Evolutionary conservation across 108 stramenopile genomes (phyloP).

Genomic region (Conticribra guillardii): DNA sequence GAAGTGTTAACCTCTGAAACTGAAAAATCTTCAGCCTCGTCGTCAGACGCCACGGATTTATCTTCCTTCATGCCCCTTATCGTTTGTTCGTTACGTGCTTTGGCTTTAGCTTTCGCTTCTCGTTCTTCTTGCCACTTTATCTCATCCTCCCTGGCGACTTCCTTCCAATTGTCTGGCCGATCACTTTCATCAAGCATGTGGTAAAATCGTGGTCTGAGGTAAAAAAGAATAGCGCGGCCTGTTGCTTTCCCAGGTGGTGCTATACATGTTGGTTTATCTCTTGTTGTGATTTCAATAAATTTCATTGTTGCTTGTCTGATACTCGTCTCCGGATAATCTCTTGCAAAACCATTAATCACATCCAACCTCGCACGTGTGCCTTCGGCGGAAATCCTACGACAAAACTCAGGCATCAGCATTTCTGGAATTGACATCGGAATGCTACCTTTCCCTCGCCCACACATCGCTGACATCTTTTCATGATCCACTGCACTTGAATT

Average conservation of each 20-base stretch:
- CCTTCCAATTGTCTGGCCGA: slow-evolving; percentile 81
- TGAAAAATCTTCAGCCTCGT: slow-evolving; percentile 13
- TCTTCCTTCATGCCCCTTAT: slow-evolving; percentile 36
- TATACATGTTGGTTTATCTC: slow-evolving; percentile 77
- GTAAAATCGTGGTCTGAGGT: slow-evolving; percentile 83
- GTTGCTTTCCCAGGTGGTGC: slow-evolving; percentile 35
- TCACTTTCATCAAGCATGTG: slow-evolving; percentile 70
- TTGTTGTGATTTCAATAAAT: slow-evolving; percentile 81
- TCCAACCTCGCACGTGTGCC: slow-evolving; percentile 79
- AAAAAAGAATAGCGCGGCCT: slow-evolving; percentile 80
- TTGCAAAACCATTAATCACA: slow-evolving; percentile 77
- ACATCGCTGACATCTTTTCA: background rate
- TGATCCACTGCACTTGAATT: slow-evolving; percentile 3
- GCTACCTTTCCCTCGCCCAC: slow-evolving; percentile 52
- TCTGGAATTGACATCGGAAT: slow-evolving; percentile 86
- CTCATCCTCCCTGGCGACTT: slow-evolving; percentile 74
- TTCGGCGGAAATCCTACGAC: slow-evolving; percentile 68
- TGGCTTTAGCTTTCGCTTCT: slow-evolving; percentile 44
- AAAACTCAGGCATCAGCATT: slow-evolving; percentile 77
- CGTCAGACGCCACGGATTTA: slow-evolving; percentile 19
- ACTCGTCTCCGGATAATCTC: slow-evolving; percentile 79
- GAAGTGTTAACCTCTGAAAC: slow-evolving; percentile 24
- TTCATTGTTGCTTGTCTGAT: slow-evolving; percentile 82
- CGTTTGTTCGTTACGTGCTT: slow-evolving; percentile 44
- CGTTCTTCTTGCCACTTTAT: slow-evolving; percentile 42